Base-by-base conservation (phyloP, 1,284 basidiomycete species). In the Dichomitus squalens region DNA sequence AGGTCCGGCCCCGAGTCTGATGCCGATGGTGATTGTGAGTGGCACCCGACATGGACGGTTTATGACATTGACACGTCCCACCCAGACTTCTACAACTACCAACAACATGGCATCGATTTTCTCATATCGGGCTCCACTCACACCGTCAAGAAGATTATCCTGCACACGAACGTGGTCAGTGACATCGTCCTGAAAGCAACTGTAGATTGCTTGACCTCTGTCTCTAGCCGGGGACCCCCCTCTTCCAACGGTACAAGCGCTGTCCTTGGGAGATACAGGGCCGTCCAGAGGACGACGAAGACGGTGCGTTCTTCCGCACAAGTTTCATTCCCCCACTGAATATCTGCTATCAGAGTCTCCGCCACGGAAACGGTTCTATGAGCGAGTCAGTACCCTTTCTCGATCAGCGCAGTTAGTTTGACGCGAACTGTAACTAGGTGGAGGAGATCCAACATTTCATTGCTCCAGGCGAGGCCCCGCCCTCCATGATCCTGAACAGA, bases 81-180 rank as follows among this genome's bases (percentile, higher is more conserved):
- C 44, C 6, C 58, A 91, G 91, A 93, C 72, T 96, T 95, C 72
- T 95, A 93, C 76, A 95, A 95, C 69, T 96, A 95, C 70, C 93
- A 95, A 64, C 89, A 93, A 66, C 85, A 92, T 66, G 93, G 93
- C 1, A 73, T 96, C 11, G 93, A 96, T 68, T 91, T 95, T 63
- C 79, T 94, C 21, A 78, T 95, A 34, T 88, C 86, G 2, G 87
- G 88, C 18, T 75, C 79, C 16, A 84, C 81, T 0, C 88, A 92
- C 67, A 66, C 82, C 2, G 89, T 95, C n/a, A 84, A 81, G 68
- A 96, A 96, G 79, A 88, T 95, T 44, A 79, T 95, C 23, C 73
- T 92, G 3, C 92, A 96, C 69, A 86, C 93, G 1, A 96, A 95
- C 66, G 84, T 94, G 59, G 93, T 94, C 66, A 70, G 89, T 53